phyloP scores from a whole-genome alignment of 192 early-diverging fungal genomes.

The Haplosporangium gracile region DNA sequence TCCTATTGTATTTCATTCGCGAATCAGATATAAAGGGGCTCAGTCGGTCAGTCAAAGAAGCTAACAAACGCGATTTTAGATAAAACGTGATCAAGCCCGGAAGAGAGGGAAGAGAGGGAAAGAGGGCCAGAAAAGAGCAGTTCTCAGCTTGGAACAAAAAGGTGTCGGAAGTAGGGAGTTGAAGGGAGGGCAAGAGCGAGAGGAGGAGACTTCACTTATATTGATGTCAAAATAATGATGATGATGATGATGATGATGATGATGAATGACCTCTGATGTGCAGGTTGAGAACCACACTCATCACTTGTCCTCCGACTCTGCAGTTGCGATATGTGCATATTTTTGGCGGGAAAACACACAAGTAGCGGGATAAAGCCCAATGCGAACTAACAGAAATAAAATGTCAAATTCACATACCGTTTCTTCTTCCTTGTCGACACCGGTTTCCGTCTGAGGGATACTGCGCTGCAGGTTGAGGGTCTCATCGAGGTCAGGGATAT shows the following conservation, averaged over 20 bases:
- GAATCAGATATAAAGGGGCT: constrained; percentile 11
- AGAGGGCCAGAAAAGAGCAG: background rate
- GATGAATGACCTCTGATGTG: background rate
- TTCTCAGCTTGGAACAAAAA: background rate
- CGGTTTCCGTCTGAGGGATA: constrained; percentile 84
- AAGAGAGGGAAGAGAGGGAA: constrained; percentile 4
- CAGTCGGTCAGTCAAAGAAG: constrained; percentile 11
- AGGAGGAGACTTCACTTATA: background rate
- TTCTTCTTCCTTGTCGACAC: constrained; percentile 99
- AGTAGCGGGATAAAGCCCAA: background rate
- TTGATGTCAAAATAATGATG: background rate
- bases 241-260: background rate
- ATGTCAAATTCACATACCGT: constrained; percentile 66
- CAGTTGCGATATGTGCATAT: background rate
- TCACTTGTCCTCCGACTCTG: background rate
- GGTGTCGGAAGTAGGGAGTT: background rate
- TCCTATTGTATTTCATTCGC: constrained; percentile 67
- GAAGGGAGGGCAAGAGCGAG: background rate
- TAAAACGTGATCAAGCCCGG: constrained; percentile 4
- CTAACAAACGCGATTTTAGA: background rate
- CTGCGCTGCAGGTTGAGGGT: constrained; percentile 71
- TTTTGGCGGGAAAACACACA: constrained; percentile 3
- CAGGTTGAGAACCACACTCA: background rate
- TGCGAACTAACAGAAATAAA: constrained; percentile 23
- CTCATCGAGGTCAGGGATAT: constrained; percentile 88